Percentiles rank a stretch among this genome's conserved stretches.
Evolutionary conservation across 345 rosid species (phyloP).

Genomic region (Hirschfeldia incana): DNA sequence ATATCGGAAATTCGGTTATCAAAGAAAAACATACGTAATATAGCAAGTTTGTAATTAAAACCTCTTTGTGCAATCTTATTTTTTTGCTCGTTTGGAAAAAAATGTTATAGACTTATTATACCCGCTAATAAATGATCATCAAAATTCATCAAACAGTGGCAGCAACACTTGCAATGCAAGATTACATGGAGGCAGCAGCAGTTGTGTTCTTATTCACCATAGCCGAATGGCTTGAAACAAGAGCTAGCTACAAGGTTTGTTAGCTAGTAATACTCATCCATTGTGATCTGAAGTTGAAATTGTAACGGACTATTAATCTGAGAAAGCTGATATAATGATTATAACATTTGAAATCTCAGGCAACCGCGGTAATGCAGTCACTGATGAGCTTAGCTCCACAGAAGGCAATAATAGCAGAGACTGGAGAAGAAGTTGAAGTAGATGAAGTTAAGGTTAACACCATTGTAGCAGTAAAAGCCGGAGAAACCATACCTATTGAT

Average conservation of each 20-base stretch:
- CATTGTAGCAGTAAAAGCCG: slow-evolving; percentile 72
- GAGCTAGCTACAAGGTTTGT: slow-evolving; percentile 87
- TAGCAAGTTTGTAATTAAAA: background rate
- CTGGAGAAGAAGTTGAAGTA: slow-evolving; percentile 80
- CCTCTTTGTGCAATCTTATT: background rate
- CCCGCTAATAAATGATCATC: background rate
- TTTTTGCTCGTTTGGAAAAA: background rate
- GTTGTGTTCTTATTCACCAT: slow-evolving; percentile 83
- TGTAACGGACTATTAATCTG: background rate
- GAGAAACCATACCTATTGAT: slow-evolving; percentile 85
- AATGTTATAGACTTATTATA: background rate
- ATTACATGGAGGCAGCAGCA: slow-evolving; percentile 77
- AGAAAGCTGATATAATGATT: background rate
- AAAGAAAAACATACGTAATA: background rate
- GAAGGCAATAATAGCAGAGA: slow-evolving; percentile 76
- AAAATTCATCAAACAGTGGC: slow-evolving; percentile 49
- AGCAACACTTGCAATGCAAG: slow-evolving; percentile 77
- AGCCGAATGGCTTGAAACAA: slow-evolving; percentile 88
- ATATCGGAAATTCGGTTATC: background rate
- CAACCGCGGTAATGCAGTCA: slow-evolving; percentile 77
- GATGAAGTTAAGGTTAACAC: slow-evolving; percentile 70
- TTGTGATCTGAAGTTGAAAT: background rate
- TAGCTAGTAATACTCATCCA: background rate
- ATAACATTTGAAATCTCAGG: slow-evolving; percentile 47
- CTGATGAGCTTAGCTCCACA: slow-evolving; percentile 83